phyloP scores from a whole-genome alignment of 768 basidiomycete species.

The Mycena crocata region DNA sequence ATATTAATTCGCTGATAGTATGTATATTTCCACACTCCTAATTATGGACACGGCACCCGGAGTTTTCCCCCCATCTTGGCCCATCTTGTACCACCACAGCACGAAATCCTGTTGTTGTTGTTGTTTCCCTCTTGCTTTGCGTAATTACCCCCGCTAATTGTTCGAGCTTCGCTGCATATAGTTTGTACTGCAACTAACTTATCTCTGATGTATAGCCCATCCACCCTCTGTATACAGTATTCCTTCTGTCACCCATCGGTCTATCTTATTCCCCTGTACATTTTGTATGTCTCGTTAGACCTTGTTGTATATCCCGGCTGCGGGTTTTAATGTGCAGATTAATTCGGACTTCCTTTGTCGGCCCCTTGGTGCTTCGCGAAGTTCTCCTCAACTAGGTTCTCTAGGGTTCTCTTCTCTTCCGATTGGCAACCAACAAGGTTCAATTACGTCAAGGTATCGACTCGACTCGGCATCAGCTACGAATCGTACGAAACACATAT shows the following conservation, averaged over 20 bases:
- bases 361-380: neutral
- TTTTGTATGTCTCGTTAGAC: conserved; percentile 4
- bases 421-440: conserved; percentile 16
- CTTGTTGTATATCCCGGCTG: conserved; percentile 7
- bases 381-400: too few relatives aligned
- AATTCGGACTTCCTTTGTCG: conserved; percentile 1
- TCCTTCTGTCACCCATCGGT: conserved; percentile 1
- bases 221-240: conserved; percentile 26
- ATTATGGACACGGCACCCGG: conserved; percentile 31
- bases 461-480: neutral
- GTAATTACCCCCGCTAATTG: neutral
- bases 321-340: conserved; percentile 11
- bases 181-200: conserved; percentile 21
- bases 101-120: conserved; percentile 8
- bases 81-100: conserved; percentile 19
- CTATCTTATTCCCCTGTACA: conserved; percentile 12
- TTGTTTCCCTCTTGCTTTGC: conserved; percentile 5
- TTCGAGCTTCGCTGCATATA: conserved; percentile 15
- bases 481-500: neutral
- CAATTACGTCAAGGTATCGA: conserved; percentile 12
- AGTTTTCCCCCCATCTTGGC: conserved; percentile 13
- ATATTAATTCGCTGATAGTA: conserved; percentile 21
- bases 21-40: conserved; percentile 20
- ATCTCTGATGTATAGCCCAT: conserved; percentile 19
- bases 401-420: too few relatives aligned